Conservation (phyloP, 371 early-diverging fungal genomes). For the Mucor saturninus region DNA sequence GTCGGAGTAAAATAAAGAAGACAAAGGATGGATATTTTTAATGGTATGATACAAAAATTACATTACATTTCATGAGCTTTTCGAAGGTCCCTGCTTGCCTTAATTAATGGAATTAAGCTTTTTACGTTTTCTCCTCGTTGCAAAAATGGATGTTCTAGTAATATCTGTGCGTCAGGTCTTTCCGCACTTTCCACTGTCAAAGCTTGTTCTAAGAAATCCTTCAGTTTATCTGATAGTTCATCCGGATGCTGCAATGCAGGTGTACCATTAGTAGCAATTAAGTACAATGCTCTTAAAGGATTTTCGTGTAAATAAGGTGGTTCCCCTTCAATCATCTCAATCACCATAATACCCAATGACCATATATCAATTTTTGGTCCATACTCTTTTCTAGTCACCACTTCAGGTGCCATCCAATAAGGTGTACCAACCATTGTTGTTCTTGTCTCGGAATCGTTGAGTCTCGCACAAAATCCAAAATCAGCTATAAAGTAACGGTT, state of each 20-base stretch:
- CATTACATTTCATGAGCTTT: constrained; percentile 26
- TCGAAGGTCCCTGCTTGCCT: constrained; percentile 76
- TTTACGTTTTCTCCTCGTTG: constrained; percentile 82
- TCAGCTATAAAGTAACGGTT: constrained; percentile 58
- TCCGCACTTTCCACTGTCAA: constrained; percentile 71
- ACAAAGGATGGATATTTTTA: background rate
- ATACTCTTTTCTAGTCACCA: constrained; percentile 88
- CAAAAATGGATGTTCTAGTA: constrained; percentile 83
- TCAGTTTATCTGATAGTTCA: constrained; percentile 64
- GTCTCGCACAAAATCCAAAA: constrained; percentile 90
- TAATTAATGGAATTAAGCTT: constrained; percentile 87
- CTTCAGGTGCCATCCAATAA: constrained; percentile 93
- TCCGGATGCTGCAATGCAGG: constrained; percentile 82
- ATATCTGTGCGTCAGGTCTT: constrained; percentile 35
- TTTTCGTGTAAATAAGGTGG: constrained; percentile 91
- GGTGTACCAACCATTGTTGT: constrained; percentile 88
- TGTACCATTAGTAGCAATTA: constrained; percentile 90
- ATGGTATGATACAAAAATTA: background rate
- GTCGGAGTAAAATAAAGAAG: no score
- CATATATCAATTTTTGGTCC: constrained; percentile 91
- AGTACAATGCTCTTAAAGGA: constrained; percentile 80
- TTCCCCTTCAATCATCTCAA: constrained; percentile 84
- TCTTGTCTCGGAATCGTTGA: constrained; percentile 71
- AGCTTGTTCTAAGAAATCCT: constrained; percentile 71
- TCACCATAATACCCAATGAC: constrained; percentile 91